Evolutionary conservation across 768 basidiomycete species (phyloP), one percentile per base, ranked within the genome.

Genomic region (Panaeolus papilionaceus): DNA sequence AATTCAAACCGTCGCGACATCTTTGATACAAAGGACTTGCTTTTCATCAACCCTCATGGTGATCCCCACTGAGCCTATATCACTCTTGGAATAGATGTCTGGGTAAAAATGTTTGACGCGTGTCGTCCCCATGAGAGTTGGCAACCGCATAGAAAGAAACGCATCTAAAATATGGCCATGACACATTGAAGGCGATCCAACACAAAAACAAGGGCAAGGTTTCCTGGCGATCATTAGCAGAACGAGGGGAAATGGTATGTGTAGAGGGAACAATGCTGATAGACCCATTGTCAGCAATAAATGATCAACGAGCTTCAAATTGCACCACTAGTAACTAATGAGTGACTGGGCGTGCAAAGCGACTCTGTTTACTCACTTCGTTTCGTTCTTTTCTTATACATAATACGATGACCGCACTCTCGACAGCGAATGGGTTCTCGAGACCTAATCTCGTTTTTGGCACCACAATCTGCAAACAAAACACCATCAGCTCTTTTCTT

Each of bases 341-440:
- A 72, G 68, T 66, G 54, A 58, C 33, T 54, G 38, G 47, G 62
- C n/a, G 37, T 47, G 47, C 70, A 40, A 61, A 33, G 49, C n/a
- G 37, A 16, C 54, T 61, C n/a, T 9, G 28, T 6, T 9, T 20
- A 82, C 95, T 76, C 73, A 98, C 97, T 96, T 84, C 95, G 85
- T 75, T 87, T 93, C 26, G 96, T 97, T 74, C 97, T 84, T 79
- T 96, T 98, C 82, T 99, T 99, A 81, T 98, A 98, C 94, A 99
- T 96, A 77, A 99, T 97, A 64, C 97, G 89, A 79, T 98, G 97
- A 3, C 97, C 97, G 75, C 97, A 99, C 76, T 98, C 95, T 71
- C 93, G 86, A 80, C 97, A 99, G 66, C 97, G 91, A 70, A 98
- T 96, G 49, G 95, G 94, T 77, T 99, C 97, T 67, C 94, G 84